These are phyloP conservation scores for Batkoa obscura DNA, from an alignment of 371 early-diverging fungal species.

Conservation along the genomic window DNA sequence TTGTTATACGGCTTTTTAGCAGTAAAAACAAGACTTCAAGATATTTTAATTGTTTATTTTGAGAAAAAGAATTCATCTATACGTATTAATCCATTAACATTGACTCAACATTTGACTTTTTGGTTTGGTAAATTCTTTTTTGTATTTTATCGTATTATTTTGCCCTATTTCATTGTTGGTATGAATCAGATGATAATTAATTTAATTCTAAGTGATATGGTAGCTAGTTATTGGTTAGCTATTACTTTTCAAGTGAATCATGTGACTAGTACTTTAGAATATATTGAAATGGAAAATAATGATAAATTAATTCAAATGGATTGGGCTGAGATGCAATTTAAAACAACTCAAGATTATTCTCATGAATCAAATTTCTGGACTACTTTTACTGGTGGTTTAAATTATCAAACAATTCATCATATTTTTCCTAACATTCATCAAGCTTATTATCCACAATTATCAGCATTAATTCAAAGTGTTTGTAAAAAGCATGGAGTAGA, in stretches of 20 bases:
- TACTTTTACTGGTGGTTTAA: slow-evolving; percentile 26
- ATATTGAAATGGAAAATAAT: slow-evolving; percentile 21
- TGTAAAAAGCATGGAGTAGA: slow-evolving; percentile 24
- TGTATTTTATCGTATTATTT: slow-evolving; percentile 20
- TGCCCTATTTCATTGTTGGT: slow-evolving; percentile 18
- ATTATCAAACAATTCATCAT: slow-evolving; percentile 38
- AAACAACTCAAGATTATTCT: slow-evolving; percentile 36
- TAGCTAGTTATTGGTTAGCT: slow-evolving; percentile 28
- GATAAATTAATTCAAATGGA: slow-evolving; percentile 21
- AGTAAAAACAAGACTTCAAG: slow-evolving; percentile 29
- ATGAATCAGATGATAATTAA: slow-evolving; percentile 13
- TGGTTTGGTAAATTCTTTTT: slow-evolving; percentile 35
- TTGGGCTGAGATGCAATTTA: slow-evolving; percentile 37
- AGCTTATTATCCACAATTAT: slow-evolving; percentile 25
- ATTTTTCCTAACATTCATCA: slow-evolving; percentile 33
- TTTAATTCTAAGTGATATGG: slow-evolving; percentile 21
- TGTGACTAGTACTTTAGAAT: slow-evolving; percentile 28
- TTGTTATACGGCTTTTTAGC: slow-evolving; percentile 27
- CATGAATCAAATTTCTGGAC: slow-evolving; percentile 29
- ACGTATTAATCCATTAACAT: slow-evolving; percentile 22
- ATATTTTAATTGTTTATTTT: slow-evolving; percentile 23
- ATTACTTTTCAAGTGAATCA: slow-evolving; percentile 41
- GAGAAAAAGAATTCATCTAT: slow-evolving; percentile 21
- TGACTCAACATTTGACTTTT: slow-evolving; percentile 22
- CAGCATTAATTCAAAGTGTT: slow-evolving; percentile 19